Conservation (phyloP, 2,329 filamentous ascomycete species). For the Trichoderma breve region DNA sequence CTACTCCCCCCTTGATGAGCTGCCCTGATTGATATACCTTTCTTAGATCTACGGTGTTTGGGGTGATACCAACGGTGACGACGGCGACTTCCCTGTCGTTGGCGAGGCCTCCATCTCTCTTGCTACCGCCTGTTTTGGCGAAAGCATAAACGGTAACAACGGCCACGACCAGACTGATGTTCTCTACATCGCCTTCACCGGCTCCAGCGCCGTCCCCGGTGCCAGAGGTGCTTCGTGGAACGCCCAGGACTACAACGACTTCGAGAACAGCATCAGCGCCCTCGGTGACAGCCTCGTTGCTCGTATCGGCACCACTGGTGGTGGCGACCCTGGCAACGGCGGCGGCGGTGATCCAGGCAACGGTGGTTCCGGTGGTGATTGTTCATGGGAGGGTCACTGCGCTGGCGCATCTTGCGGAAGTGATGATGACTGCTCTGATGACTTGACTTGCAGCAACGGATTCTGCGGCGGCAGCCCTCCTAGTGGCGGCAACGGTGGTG, state of each 20-base stretch:
- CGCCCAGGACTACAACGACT: slow-evolving; percentile 46
- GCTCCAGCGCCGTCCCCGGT: slow-evolving; percentile 56
- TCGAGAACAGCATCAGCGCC: slow-evolving; percentile 51
- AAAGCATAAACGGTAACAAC: slow-evolving; percentile 50
- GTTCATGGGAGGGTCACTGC: slow-evolving; percentile 24
- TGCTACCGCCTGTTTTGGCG: slow-evolving; percentile 56
- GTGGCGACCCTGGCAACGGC: not conserved
- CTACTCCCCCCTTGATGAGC: not conserved
- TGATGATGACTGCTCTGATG: slow-evolving; percentile 22
- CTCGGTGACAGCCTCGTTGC: slow-evolving; percentile 53
- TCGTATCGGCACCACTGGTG: slow-evolving; percentile 26
- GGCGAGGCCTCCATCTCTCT: slow-evolving; percentile 59
- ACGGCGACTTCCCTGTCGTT: slow-evolving; percentile 45
- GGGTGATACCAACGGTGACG: slow-evolving; percentile 60
- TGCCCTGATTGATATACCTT: not conserved
- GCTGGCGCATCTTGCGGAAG: slow-evolving; percentile 17
- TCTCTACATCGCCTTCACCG: slow-evolving; percentile 60
- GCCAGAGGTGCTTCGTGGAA: slow-evolving; percentile 53
- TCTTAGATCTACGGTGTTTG: slow-evolving; percentile 55
- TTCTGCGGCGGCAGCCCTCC: slow-evolving; percentile 21
- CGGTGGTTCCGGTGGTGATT: not conserved
- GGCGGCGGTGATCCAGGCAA: not conserved
- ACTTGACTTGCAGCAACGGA: slow-evolving; percentile 22
- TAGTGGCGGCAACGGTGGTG: not conserved
- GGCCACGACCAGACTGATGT: slow-evolving; percentile 59